A percentile compares a stretch with the other conserved stretches of the same genome.
These are phyloP conservation scores for Dalbergia oliveri DNA, from an alignment of 306 rosid species.

Conservation along the genomic window DNA sequence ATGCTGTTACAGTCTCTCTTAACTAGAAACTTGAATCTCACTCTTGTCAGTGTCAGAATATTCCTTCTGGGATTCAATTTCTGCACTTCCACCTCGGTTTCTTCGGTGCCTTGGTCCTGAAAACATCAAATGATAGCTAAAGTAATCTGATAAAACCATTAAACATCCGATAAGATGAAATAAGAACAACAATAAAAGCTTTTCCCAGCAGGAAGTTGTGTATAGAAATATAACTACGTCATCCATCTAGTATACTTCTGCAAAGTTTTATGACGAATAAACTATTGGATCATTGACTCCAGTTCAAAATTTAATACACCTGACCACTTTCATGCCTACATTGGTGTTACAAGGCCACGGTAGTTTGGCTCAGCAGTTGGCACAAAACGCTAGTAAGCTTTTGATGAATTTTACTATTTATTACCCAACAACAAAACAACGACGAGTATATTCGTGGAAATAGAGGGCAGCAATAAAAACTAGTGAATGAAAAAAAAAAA, in stretches of 20 bases:
- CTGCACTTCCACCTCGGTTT: slow-evolving; percentile 70
- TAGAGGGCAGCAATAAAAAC: slow-evolving; percentile 8
- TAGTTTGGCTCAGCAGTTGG: not conserved
- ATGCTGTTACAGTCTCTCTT: slow-evolving; percentile 59
- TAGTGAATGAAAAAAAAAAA: not conserved
- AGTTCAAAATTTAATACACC: not conserved
- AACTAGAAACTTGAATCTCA: slow-evolving; percentile 70
- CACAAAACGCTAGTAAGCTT: not conserved
- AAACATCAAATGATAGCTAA: slow-evolving; percentile 6
- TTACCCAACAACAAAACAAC: not conserved
- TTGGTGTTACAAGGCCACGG: not conserved
- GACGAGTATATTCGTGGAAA: slow-evolving; percentile 10
- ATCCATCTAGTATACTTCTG: slow-evolving; percentile 19
- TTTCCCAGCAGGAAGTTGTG: too few species aligned
- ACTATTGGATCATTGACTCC: not conserved
- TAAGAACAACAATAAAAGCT: too few species aligned
- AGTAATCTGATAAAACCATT: not conserved
- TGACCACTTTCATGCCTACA: not conserved
- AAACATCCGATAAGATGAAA: not conserved
- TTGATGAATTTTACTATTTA: not conserved
- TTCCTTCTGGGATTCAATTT: slow-evolving; percentile 79
- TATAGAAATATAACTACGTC: slow-evolving; percentile 7
- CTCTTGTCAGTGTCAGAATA: slow-evolving; percentile 82
- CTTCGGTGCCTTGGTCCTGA: slow-evolving; percentile 89
- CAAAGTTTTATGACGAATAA: slow-evolving; percentile 8